Base-by-base conservation (phyloP, 192 early-diverging fungal genomes). In the Linnemannia zychae region DNA sequence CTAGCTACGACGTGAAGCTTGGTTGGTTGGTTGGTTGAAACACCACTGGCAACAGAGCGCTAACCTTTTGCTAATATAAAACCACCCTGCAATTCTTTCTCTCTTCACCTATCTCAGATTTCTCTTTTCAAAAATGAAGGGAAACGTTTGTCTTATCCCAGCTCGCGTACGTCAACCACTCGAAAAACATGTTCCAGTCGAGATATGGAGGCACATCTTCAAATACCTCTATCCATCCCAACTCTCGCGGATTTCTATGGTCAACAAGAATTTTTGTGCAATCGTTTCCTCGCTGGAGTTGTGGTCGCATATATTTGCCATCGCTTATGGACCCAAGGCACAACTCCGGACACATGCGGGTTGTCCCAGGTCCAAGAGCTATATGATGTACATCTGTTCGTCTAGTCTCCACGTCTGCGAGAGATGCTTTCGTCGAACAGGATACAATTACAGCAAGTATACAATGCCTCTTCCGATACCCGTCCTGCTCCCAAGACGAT, bases 351-450 rank as follows among this genome's bases (percentile, higher is more conserved):
- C 20, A 1, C 38, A 44, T 40, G 48, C 16, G 6, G 5, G 52
- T 38, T 57, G 53, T 0, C 74, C 74, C 22, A 66, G 44, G 2
- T 66, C 15, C 74, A 46, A 75, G 74, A 75, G 74, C 74, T 67
- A 66, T 37, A 75, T 75, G 74, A 40, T 66, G 0, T 75, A 44
- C n/a, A 67, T 75, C 60, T 75, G 75, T 49, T 28, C 66, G 9
- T 52, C 36, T 0, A 72, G 77, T 34, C 77, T 78, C 34, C 77
- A 78, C 38, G 57, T 78, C 70, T 78, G 70, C 33, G 77, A 78
- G 20, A 72, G 16, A 40, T 78, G 69, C 57, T 72, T 78, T 33
- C 15, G 28, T 72, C 24, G 46, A 57, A 34, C 40, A 12, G 31
- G 0, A 72, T 47, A 50, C 48, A 44, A 60, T 6, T 18, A 40